Percentiles rank a stretch among this genome's conserved stretches.
Conservation (phyloP, 2,329 filamentous ascomycete species). For the Clonostachys chloroleuca region DNA sequence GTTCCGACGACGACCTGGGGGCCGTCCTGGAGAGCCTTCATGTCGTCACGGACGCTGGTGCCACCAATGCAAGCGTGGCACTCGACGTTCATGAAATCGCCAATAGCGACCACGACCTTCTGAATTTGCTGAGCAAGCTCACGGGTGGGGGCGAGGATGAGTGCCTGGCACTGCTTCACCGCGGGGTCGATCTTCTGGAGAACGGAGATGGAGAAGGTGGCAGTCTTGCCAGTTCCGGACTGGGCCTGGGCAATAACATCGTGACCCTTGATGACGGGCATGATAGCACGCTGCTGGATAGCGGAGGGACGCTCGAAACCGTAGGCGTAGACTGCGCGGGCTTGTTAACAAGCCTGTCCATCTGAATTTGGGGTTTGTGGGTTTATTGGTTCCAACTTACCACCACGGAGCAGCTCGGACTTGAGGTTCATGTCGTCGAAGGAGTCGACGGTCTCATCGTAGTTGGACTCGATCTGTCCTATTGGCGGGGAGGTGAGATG, state of each 20-base stretch:
- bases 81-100: conserved; percentile 99
- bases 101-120: conserved; percentile 97
- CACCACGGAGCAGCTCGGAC: conserved; percentile 95
- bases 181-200: conserved; percentile 97
- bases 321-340: conserved; percentile 78
- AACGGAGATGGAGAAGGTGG: conserved; percentile 98
- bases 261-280: conserved; percentile 99
- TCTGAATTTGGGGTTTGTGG: background rate
- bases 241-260: conserved; percentile 99
- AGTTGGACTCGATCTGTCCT: conserved; percentile 99
- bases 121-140: conserved; percentile 99
- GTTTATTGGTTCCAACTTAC: conserved; percentile 25
- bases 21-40: conserved; percentile 94
- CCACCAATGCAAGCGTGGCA: conserved; percentile 99
- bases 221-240: conserved; percentile 99
- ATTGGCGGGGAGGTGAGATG: too few species aligned
- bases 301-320: conserved; percentile 99
- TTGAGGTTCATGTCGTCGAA: conserved; percentile 99
- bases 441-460: conserved; percentile 98
- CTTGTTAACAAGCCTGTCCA: too few species aligned
- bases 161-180: conserved; percentile 94
- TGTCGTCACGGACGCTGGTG: conserved; percentile 96
- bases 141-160: conserved; percentile 96
- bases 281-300: conserved; percentile 99
- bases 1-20: conserved; percentile 98